Percentiles rank a stretch among this genome's conserved stretches.
Conservation (phyloP, 306 rosid species). For the Urtica urens region DNA sequence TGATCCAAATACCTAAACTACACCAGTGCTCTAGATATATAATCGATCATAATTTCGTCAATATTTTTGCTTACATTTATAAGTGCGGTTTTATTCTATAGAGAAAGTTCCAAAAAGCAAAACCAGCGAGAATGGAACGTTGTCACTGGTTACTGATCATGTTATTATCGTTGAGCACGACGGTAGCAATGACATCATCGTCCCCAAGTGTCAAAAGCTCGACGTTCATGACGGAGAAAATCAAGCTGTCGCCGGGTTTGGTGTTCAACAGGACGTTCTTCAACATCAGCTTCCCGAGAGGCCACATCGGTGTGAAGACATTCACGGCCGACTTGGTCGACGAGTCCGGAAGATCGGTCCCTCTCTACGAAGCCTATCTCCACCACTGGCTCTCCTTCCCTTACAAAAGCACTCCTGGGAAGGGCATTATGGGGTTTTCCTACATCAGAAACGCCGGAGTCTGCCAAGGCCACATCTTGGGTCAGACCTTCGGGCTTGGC, state of each 20-base stretch:
- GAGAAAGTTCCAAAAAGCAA: too few species aligned
- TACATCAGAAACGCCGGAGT: constrained; percentile 36
- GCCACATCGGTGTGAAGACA: constrained; percentile 54
- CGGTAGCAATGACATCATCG: too few species aligned
- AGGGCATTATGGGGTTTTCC: neutral
- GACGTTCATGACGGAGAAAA: constrained; percentile 38
- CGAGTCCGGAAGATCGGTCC: constrained; percentile 38
- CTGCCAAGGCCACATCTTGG: constrained; percentile 22
- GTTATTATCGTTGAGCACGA: too few species aligned
- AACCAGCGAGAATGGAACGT: too few species aligned
- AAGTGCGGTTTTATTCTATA: too few species aligned
- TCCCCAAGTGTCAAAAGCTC: too few species aligned
- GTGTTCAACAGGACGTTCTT: constrained; percentile 30
- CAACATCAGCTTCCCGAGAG: constrained; percentile 46
- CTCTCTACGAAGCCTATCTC: constrained; percentile 66
- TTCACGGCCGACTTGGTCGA: constrained; percentile 62
- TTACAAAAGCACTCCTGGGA: neutral
- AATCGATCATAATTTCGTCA: too few species aligned
- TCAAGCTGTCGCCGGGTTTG: constrained; percentile 52
- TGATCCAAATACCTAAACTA: too few species aligned
- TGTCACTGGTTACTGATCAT: too few species aligned
- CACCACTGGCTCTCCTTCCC: constrained; percentile 59
- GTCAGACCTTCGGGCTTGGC: constrained; percentile 63
- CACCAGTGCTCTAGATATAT: too few species aligned
- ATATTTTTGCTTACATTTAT: too few species aligned